Evolutionary conservation across 1,139 yeast species (phyloP).

Genomic region (Lodderomyces pseudojiufengensis): DNA sequence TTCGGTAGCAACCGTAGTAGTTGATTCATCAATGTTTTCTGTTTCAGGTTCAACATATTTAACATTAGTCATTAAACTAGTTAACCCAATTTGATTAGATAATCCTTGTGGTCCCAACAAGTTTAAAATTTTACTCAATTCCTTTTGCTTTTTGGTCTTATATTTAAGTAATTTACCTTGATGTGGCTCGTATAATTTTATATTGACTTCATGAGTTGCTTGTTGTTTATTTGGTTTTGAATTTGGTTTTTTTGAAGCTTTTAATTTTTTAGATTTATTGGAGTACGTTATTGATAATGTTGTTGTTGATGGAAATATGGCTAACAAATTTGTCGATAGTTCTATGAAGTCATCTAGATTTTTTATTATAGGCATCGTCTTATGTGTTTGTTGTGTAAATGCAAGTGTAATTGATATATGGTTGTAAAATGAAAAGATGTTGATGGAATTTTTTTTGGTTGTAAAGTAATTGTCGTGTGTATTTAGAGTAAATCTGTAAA

Average conservation of each 20-base stretch:
- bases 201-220: conserved; percentile 39
- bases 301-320: conserved; percentile 38
- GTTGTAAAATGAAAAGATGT: not conserved
- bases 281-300: conserved; percentile 39
- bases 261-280: conserved; percentile 21
- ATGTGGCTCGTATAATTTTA: conserved; percentile 70
- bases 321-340: conserved; percentile 29
- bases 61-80: conserved; percentile 40
- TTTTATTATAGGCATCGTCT: conserved; percentile 14
- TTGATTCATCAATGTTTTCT: conserved; percentile 4
- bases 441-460: not conserved
- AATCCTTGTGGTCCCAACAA: conserved; percentile 88
- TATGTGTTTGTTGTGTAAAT: not conserved
- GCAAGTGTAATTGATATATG: not conserved
- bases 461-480: not conserved
- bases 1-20: conserved; percentile 10
- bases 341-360: conserved; percentile 35
- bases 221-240: conserved; percentile 10
- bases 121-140: conserved; percentile 70
- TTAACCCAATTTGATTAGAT: conserved; percentile 34
- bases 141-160: conserved; percentile 65
- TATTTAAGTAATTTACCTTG: conserved; percentile 66
- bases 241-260: conserved; percentile 12
- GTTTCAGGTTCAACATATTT: conserved; percentile 29
- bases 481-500: too few relatives aligned